Percentiles rank a stretch among this genome's conserved stretches.
Evolutionary conservation across 2,329 filamentous ascomycete species (phyloP).

Genomic region (Monilinia polystroma): DNA sequence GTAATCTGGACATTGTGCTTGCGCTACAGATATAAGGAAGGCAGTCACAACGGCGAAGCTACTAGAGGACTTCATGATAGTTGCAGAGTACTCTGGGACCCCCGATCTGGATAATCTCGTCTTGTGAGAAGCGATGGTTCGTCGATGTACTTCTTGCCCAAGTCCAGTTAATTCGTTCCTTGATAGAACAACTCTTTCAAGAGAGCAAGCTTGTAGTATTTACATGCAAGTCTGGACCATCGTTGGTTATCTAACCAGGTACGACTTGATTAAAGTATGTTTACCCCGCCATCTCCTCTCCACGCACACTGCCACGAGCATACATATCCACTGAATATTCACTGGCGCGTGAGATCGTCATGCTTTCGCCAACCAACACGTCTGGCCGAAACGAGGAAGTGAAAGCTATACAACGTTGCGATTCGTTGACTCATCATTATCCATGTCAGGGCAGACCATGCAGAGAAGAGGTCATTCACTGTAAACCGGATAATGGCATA

Average conservation of each 20-base stretch:
- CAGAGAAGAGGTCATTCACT: background rate
- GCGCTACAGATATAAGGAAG: background rate
- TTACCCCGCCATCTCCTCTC: slow-evolving; percentile 20
- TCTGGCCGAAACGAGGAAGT: background rate
- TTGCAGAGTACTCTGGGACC: background rate
- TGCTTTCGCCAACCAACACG: background rate
- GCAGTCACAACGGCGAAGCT: background rate
- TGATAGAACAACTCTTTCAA: background rate
- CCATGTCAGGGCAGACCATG: slow-evolving; percentile 1
- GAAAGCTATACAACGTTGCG: background rate
- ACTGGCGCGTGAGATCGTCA: slow-evolving; percentile 22
- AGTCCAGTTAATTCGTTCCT: background rate
- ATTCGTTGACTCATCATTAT: background rate
- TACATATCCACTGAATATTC: background rate
- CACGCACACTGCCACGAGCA: slow-evolving; percentile 7
- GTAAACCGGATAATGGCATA: background rate
- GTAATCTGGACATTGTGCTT: slow-evolving; percentile 61
- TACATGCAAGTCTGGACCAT: slow-evolving; percentile 12
- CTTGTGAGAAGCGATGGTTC: background rate
- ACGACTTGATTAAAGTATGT: background rate
- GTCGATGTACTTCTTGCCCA: background rate
- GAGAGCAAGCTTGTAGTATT: slow-evolving; percentile 1
- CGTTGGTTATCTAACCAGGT: slow-evolving; percentile 1
- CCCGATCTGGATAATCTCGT: background rate
- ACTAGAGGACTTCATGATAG: slow-evolving; percentile 9